phyloP scores from a whole-genome alignment of 768 basidiomycete species.

The Cystofilobasidium ferigula region DNA sequence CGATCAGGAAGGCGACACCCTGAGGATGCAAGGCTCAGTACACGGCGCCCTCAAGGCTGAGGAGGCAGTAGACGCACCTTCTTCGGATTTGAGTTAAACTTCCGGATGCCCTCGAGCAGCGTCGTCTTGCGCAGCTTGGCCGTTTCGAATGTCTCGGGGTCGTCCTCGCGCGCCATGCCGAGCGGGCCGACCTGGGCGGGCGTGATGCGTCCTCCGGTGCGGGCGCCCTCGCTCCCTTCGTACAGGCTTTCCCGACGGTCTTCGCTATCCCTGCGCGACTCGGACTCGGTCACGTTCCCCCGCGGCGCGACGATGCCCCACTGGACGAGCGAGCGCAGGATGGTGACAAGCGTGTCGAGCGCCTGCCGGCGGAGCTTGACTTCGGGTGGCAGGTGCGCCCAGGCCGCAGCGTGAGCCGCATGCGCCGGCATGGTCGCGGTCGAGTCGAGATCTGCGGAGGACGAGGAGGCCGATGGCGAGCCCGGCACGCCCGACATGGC shows the following conservation, averaged over 20 bases:
- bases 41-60: not conserved
- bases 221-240: not conserved
- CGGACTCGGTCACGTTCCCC: not conserved
- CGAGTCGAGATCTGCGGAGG: not conserved
- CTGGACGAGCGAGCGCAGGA: conserved; percentile 75
- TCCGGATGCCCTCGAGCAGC: conserved; percentile 84
- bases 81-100: conserved; percentile 99
- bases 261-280: conserved; percentile 16
- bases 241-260: not conserved
- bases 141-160: conserved; percentile 82
- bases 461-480: not conserved
- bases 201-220: conserved; percentile 47
- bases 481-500: conserved; percentile 25
- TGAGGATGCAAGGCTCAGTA: conserved; percentile 34
- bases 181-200: conserved; percentile 56
- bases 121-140: conserved; percentile 96
- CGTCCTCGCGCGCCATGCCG: conserved; percentile 47
- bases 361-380: conserved; percentile 74
- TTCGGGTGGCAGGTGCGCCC: conserved; percentile 52
- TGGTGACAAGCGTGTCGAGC: conserved; percentile 85
- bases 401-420: conserved; percentile 46
- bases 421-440: not conserved
- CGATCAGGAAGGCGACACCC: conserved; percentile 81
- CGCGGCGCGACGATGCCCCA: conserved; percentile 49
- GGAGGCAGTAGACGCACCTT: conserved; percentile 47